These are phyloP conservation scores for Clonostachys solani DNA, from an alignment of 2,329 filamentous ascomycete species.

Conservation along the genomic window DNA sequence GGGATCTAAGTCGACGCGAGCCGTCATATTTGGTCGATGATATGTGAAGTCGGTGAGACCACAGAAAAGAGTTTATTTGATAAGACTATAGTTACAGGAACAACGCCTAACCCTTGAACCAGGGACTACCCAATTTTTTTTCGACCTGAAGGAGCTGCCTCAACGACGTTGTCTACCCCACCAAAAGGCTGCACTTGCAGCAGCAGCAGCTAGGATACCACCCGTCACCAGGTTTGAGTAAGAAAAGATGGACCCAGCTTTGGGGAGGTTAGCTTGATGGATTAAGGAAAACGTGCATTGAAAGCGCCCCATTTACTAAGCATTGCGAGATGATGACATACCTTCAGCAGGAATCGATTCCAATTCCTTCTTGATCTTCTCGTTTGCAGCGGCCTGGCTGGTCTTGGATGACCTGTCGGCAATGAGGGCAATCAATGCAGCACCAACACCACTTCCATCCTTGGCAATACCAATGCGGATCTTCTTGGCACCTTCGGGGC, in stretches of 20 bases:
- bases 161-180: slow-evolving; percentile 21
- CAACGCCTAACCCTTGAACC: too few relatives aligned
- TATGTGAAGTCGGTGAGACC: too few relatives aligned
- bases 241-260: too few relatives aligned
- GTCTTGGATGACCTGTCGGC: slow-evolving; percentile 64
- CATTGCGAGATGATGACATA: slow-evolving; percentile 10
- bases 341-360: slow-evolving; percentile 20
- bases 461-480: slow-evolving; percentile 95
- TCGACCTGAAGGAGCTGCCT: neutral
- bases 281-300: slow-evolving; percentile 6
- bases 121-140: too few relatives aligned
- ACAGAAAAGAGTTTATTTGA: too few relatives aligned
- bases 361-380: slow-evolving; percentile 28
- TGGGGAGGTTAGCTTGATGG: slow-evolving; percentile 5
- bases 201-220: slow-evolving; percentile 27
- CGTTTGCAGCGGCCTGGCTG: slow-evolving; percentile 25
- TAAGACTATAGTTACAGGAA: too few relatives aligned
- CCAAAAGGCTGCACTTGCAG: slow-evolving; percentile 31
- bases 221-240: slow-evolving; percentile 3
- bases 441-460: slow-evolving; percentile 81
- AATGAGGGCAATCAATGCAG: slow-evolving; percentile 88
- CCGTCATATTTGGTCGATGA: too few relatives aligned
- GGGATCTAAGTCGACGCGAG: too few relatives aligned
- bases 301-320: neutral
- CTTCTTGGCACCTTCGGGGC: slow-evolving; percentile 72